Evolutionary conservation across 2,329 filamentous ascomycete species (phyloP), one percentile per base, ranked within the genome.

Genomic region (Calonectria leucothoes): DNA sequence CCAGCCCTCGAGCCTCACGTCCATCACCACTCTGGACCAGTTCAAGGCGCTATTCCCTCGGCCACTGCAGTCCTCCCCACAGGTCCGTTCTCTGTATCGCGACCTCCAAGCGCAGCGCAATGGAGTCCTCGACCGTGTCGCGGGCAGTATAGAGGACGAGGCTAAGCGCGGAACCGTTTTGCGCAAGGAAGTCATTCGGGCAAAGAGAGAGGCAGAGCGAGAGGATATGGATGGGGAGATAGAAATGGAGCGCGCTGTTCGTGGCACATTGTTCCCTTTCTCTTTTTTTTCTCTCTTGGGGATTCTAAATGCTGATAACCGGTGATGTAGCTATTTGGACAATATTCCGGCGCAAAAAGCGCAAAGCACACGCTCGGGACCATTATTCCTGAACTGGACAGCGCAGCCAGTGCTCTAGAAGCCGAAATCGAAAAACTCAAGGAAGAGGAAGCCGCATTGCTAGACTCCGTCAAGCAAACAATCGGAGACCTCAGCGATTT

Each of bases 401-500:
- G 88, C 63, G 94, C 95, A 3, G 89, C 89, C 49, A 83, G 86
- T 20, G 90, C 91, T 72, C 85, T 98, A 33, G 91, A 95, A 80
- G 88, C 87, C 25, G 93, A 97, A 80, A 91, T 96, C 69, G 86
- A 88, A 71, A 87, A 86, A 48, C 86, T 96, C 6, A 90, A 94
- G 77, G 86, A 89, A 39, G 93, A 96, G 77, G 91, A 93, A 67
- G 87, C 88, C 0, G 82, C 83, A 2, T 85, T 95, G 4, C 83
- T 94, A 7, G 86, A 89, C 5, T 89, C 91, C 14, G 89, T 97
- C 66, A 89, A 89, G 76, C 88, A 91, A 70, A 93, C 89, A 0
- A 89, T 97, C 20, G 93, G 93, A 37, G 91, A 90, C 61, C 86
- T 98, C 82, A 97, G 95, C 83, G 94, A 97, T 83, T 87, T 98